These are phyloP conservation scores for Gremmenia infestans DNA, from an alignment of 2,329 filamentous ascomycete species.

Conservation along the genomic window DNA sequence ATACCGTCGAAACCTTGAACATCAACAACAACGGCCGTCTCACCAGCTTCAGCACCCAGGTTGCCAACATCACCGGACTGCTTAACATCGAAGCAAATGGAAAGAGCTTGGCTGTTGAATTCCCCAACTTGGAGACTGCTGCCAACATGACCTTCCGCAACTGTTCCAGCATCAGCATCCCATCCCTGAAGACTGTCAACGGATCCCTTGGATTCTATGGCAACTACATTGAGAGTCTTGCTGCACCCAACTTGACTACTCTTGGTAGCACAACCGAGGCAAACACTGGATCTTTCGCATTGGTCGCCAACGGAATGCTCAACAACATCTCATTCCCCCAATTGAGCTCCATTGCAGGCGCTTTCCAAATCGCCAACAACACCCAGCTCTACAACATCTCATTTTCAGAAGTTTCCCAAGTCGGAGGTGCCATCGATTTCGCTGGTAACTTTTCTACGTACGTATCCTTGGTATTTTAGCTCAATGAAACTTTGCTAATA, in stretches of 20 bases:
- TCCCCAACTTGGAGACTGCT: slow-evolving; percentile 75
- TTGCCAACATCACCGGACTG: slow-evolving; percentile 67
- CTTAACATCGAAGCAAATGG: slow-evolving; percentile 80
- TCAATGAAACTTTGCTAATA: slow-evolving; percentile 29
- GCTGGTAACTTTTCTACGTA: slow-evolving; percentile 80
- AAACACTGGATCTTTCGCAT: slow-evolving; percentile 50
- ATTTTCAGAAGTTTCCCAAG: slow-evolving; percentile 62
- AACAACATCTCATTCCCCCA: slow-evolving; percentile 71
- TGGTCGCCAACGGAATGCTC: slow-evolving; percentile 57
- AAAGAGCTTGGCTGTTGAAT: slow-evolving; percentile 59
- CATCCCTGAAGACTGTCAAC: slow-evolving; percentile 67
- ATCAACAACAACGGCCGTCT: slow-evolving; percentile 90
- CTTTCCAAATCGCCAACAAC: slow-evolving; percentile 88
- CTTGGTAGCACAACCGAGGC: slow-evolving; percentile 39
- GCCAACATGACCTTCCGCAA: slow-evolving; percentile 80
- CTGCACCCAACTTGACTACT: slow-evolving; percentile 64
- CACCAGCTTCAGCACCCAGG: slow-evolving; percentile 67
- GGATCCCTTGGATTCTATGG: slow-evolving; percentile 78
- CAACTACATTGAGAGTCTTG: slow-evolving; percentile 62
- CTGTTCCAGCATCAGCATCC: slow-evolving; percentile 67
- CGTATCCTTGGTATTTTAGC: slow-evolving; percentile 35
- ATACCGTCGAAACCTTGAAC: slow-evolving; percentile 65
- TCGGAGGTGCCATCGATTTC: slow-evolving; percentile 79
- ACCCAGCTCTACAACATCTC: slow-evolving; percentile 62
- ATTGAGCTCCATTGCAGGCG: slow-evolving; percentile 67